Conservation (phyloP, 176 grass and related monocot species). For the Carex littledalei region DNA sequence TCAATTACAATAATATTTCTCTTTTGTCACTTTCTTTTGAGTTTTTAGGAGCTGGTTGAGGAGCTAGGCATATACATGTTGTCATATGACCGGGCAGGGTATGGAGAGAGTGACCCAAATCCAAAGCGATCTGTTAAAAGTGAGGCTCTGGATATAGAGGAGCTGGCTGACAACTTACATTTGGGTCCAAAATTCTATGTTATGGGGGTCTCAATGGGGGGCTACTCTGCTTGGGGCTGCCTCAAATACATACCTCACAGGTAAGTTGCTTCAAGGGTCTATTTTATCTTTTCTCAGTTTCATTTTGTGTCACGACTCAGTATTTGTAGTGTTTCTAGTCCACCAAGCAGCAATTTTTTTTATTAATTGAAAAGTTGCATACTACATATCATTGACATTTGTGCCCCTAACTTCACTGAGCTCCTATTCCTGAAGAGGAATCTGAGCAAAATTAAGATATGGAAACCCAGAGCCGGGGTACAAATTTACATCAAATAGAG, state of each 20-base stretch:
- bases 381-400: background rate
- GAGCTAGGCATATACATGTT: constrained; percentile 67
- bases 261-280: constrained; percentile 18
- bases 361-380: background rate
- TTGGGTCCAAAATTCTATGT: constrained; percentile 70
- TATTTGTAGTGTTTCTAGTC: background rate
- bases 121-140: constrained; percentile 52
- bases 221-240: constrained; percentile 64
- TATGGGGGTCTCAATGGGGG: constrained; percentile 61
- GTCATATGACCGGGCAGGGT: constrained; percentile 71
- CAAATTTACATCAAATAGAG: background rate
- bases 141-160: constrained; percentile 63
- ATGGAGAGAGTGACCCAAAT: constrained; percentile 80
- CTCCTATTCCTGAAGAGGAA: background rate
- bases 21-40: constrained; percentile 6
- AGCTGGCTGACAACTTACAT: constrained; percentile 57
- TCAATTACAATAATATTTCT: background rate
- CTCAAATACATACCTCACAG: constrained; percentile 84
- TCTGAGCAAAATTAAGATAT: background rate
- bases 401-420: background rate
- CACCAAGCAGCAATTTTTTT: background rate
- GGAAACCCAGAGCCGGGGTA: background rate
- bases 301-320: background rate
- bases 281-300: background rate
- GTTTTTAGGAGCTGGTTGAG: constrained; percentile 56